Base-by-base conservation (phyloP, 2,329 filamentous ascomycete species). In the Trichocomaceae sp. region DNA sequence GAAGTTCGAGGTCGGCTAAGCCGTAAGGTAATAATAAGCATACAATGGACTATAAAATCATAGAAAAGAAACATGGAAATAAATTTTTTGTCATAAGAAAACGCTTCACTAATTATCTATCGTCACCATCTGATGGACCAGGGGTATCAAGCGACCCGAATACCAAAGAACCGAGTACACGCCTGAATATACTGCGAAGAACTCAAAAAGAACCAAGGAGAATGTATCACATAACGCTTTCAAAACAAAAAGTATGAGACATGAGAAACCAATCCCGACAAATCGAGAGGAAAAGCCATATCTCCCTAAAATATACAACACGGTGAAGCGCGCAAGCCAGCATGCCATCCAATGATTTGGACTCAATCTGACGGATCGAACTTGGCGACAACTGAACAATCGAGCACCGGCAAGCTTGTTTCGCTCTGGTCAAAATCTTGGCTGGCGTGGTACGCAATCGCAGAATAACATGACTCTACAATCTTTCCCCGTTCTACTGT, bases 271-370 rank as follows among this genome's bases (percentile, higher is more conserved):
- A 63, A 71, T 69, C 68, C 64, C 66, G 65, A 65, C 59, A 49
- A 51, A 60, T 64, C 68, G 66, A 66, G 71, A 71, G 70, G 71
- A 75, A 74, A 74, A 74, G 67, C 63, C 70, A 70, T 74, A 67
- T 66, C 69, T 62, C 54, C 68, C 60, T 69, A 67, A 70, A 72
- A 68, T 64, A 47, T 55, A 52, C 29, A 35, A 45, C 26, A 33
- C 46, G 23, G 41, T 26, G 22, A 50, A 39, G 15, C 7, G 17
- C 37, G 5, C 39, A 42, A 50, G 37, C 26, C 19, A 17, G 19
- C n/a, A 22, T 29, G 17, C 13, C n/a, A 17, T 39, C 37, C 29
- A 23, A 37, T 15, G 15, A 13, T 8, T 33, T 20, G 45, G n/a
- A 47, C 15, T 3, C 13, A 20, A 31, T 29, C 10, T 15, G 53